Percentiles rank a stretch among this genome's conserved stretches.
These are phyloP conservation scores for Vanrija sp. DNA, from an alignment of 1,284 basidiomycete species.

Conservation along the genomic window DNA sequence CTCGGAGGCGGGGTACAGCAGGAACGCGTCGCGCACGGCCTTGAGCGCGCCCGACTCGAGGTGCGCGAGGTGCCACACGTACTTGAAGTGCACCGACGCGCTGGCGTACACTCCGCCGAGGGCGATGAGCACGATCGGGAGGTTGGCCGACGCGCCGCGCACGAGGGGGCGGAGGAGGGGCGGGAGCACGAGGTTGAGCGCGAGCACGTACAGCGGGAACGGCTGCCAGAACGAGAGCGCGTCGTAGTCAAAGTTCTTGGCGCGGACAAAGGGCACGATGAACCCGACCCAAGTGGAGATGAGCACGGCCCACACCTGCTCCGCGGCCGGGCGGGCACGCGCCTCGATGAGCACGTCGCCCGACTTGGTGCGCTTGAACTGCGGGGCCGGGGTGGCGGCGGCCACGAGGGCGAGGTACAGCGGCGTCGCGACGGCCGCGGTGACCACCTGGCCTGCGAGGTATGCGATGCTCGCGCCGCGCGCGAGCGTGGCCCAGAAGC, in stretches of 20 bases:
- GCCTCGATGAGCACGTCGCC: conserved; percentile 8
- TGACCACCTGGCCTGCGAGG: conserved; percentile 8
- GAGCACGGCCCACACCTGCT: conserved; percentile 10
- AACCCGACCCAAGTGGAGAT: conserved; percentile 10
- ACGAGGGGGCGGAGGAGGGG: conserved; percentile 6
- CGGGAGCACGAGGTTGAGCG: conserved; percentile 11
- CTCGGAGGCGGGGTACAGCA: too few relatives aligned
- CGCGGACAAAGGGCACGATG: background rate
- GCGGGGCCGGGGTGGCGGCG: conserved; percentile 3
- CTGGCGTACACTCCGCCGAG: conserved; percentile 1
- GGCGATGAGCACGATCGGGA: conserved; percentile 12
- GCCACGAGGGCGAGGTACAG: conserved; percentile 10
- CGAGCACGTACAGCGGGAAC: conserved; percentile 13
- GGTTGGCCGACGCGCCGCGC: background rate
- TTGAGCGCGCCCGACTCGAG: background rate
- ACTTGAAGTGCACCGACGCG: background rate
- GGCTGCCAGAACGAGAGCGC: conserved; percentile 9
- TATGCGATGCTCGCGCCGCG: conserved; percentile 6
- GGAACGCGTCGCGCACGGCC: too few relatives aligned
- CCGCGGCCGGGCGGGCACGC: conserved; percentile 6
- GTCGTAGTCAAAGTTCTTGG: conserved; percentile 1
- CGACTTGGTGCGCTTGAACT: background rate
- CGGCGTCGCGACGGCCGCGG: conserved; percentile 9
- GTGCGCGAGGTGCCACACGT: background rate
- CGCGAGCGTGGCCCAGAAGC: conserved; percentile 9